Conservation (phyloP, 140 eudicot genomes). For the Cichorium intybus region DNA sequence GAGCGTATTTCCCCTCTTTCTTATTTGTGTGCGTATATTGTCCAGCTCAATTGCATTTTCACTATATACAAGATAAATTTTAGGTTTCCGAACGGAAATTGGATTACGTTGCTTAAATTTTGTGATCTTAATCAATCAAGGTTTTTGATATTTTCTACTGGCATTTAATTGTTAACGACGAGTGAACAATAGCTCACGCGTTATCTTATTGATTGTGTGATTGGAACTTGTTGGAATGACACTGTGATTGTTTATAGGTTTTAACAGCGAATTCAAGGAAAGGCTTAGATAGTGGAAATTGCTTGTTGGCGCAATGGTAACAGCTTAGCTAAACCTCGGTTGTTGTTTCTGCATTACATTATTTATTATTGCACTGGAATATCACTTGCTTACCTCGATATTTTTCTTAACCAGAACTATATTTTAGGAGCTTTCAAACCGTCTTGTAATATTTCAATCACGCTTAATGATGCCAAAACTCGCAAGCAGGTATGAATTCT, state of each 20-base stretch:
- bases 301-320: slow-evolving; percentile 35
- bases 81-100: slow-evolving; percentile 16
- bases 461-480: slow-evolving; percentile 81
- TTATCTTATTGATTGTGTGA: not conserved
- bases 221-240: slow-evolving; percentile 10
- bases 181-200: not conserved
- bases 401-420: slow-evolving; percentile 60
- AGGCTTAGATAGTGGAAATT: slow-evolving; percentile 11
- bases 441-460: slow-evolving; percentile 67
- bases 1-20: not conserved
- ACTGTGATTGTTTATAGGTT: not conserved
- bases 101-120: no score
- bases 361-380: slow-evolving; percentile 5
- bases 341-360: not conserved
- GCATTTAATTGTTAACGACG: slow-evolving; percentile 14
- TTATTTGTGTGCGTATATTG: not conserved
- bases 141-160: slow-evolving; percentile 5
- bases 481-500: slow-evolving; percentile 76
- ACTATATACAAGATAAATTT: not conserved
- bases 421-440: slow-evolving; percentile 96
- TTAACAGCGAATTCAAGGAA: slow-evolving; percentile 4
- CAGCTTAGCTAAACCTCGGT: not conserved
- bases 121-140: not conserved
- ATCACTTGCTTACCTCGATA: slow-evolving; percentile 9
- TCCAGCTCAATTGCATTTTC: not conserved